phyloP scores from a whole-genome alignment of 2,329 filamentous ascomycete species.

The Diaporthe velutina region DNA sequence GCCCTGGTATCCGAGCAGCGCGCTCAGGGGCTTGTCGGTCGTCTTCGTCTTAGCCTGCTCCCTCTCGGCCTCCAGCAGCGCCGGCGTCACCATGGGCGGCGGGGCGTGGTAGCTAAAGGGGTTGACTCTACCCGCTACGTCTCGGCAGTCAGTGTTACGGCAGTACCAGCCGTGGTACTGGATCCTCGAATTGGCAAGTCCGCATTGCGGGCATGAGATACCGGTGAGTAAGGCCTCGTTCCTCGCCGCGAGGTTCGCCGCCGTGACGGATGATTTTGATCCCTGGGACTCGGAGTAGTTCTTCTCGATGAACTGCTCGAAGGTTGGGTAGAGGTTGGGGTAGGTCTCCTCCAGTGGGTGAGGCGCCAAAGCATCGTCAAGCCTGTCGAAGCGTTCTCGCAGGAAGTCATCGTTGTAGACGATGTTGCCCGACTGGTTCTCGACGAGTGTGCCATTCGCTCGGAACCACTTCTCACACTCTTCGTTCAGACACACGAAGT shows the following conservation, averaged over 20 bases:
- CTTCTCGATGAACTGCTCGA: not conserved
- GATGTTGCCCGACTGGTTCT: not conserved
- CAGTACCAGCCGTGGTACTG: conserved; percentile 25
- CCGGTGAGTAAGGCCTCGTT: conserved; percentile 4
- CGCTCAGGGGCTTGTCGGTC: not conserved
- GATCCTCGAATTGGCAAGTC: not conserved
- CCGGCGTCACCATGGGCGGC: not conserved
- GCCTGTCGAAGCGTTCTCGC: conserved; percentile 9
- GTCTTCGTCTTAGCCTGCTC: too few species aligned
- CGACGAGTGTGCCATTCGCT: not conserved
- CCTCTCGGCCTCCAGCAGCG: not conserved
- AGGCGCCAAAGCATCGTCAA: not conserved
- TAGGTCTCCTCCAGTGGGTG: not conserved
- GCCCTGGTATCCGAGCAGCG: not conserved
- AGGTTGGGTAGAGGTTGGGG: not conserved
- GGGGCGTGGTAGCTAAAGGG: conserved; percentile 7
- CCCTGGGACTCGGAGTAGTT: not conserved
- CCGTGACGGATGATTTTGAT: not conserved
- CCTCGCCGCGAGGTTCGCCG: not conserved
- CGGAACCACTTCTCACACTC: conserved; percentile 1
- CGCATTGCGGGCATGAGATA: conserved; percentile 19
- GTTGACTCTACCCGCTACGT: not conserved
- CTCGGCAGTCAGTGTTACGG: not conserved
- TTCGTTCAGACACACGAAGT: conserved; percentile 9
- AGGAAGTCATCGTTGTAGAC: conserved; percentile 7